Base-by-base conservation (phyloP, 164 flowering plant genomes). In the Cinnamomum chago region DNA sequence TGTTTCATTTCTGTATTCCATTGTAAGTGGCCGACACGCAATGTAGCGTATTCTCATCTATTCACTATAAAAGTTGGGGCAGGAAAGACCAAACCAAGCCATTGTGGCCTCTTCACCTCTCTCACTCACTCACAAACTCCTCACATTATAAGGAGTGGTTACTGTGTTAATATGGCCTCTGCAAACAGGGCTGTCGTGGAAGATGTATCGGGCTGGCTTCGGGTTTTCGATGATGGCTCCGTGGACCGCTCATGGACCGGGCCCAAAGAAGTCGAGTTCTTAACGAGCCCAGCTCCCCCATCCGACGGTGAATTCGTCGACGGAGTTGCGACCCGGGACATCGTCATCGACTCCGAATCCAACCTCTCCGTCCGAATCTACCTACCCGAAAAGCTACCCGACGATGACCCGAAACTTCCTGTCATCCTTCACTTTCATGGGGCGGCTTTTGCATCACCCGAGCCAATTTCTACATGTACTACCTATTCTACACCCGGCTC, bases 401-500 rank as follows among this genome's bases (percentile, higher is more conserved):
- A 22, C 2, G 78, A 72, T 20, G 72, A 5, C 4, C 6, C 71
- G 1, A 88, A 83, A 73, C 79, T 93, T 0, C 97, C 93, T 2
- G 47, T 92, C 5, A 1, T 92, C 9, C 82, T 93, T 27, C 95
- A 92, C 67, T 84, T 91, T 70, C 94, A 88, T 23, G 96, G 97
- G 93, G 95, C 5, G 97, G 96, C 28, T 93, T 93, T 66, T 91
- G 97, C 81, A 84, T 92, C 3, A 88, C 92, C 85, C 77, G 84
- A 51, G 72, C 93, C 5, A 86, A 88, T 58, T 86, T 88, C 89
- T 86, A 60, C 81, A 87, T 89, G 90, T 93, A 93, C 83, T 87
- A 90, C 67, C 50, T 76, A 17, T 62, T 84, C 11, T 93, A 93
- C 82, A 25, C 86, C 0, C 77, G 84, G 52, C 82, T 93, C 0